Evolutionary conservation across 371 early-diverging fungal species (phyloP).

Genomic region (Rhizopus microsporus): DNA sequence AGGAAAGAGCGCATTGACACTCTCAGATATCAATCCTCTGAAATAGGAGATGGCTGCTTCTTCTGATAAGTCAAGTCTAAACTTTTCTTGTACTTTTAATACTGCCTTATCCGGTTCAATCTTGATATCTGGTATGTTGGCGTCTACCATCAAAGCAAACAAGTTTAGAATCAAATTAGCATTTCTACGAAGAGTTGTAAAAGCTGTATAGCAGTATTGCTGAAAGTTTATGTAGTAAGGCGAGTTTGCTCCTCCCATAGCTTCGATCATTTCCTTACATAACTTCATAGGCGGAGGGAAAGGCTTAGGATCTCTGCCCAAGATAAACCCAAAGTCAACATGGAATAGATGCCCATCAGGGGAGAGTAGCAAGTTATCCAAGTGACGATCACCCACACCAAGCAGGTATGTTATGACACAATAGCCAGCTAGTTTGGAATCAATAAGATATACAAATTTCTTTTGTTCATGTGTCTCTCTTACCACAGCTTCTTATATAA

Average conservation of each 20-base stretch:
- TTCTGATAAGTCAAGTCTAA: constrained; percentile 88
- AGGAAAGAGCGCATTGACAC: constrained; percentile 93
- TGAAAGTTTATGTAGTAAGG: constrained; percentile 84
- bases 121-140: constrained; percentile 93
- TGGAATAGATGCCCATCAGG: constrained; percentile 92
- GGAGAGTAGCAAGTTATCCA: constrained; percentile 94
- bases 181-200: constrained; percentile 86
- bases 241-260: constrained; percentile 92
- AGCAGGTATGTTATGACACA: constrained; percentile 97
- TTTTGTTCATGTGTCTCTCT: constrained; percentile 11
- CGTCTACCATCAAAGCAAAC: constrained; percentile 94
- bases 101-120: constrained; percentile 97
- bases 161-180: constrained; percentile 94
- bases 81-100: constrained; percentile 93
- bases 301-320: constrained; percentile 98
- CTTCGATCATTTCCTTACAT: constrained; percentile 98
- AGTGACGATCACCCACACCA: constrained; percentile 99
- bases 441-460: neutral
- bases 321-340: constrained; percentile 97
- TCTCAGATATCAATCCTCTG: constrained; percentile 89
- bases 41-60: constrained; percentile 95
- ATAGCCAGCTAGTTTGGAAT: constrained; percentile 82
- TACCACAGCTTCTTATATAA: constrained; percentile 92
- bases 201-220: constrained; percentile 91
- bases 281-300: constrained; percentile 99